These are phyloP conservation scores for Sporopachydermia lactativora DNA, from an alignment of 805 yeast species.

Conservation along the genomic window DNA sequence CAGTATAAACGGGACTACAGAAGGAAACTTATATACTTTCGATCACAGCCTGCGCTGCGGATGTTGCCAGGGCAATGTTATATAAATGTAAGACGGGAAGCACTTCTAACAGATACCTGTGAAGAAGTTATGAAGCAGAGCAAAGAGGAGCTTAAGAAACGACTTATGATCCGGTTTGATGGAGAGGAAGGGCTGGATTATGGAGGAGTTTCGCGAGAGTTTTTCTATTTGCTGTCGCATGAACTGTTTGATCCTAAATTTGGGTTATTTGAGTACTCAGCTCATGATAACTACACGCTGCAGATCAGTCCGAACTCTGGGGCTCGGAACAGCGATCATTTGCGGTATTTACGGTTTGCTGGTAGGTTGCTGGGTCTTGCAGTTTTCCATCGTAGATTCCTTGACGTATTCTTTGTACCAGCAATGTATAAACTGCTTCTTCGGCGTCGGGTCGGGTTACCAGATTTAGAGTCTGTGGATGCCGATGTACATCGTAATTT, in stretches of 20 bases:
- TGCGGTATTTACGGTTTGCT: constrained; percentile 93
- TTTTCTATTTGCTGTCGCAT: constrained; percentile 89
- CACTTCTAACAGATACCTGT: constrained; percentile 92
- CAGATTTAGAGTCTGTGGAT: constrained; percentile 98
- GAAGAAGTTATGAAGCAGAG: constrained; percentile 98
- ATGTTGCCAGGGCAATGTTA: constrained; percentile 98
- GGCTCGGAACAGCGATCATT: constrained; percentile 84
- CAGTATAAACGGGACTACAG: constrained; percentile 98
- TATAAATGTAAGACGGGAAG: constrained; percentile 92
- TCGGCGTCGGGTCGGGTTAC: constrained; percentile 84
- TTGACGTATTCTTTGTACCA: constrained; percentile 97
- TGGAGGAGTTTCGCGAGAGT: constrained; percentile 98
- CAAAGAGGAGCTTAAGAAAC: constrained; percentile 94
- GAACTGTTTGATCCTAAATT: constrained; percentile 98
- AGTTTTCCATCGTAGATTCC: constrained; percentile 93
- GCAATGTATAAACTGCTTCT: constrained; percentile 97
- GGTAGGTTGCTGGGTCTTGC: constrained; percentile 98
- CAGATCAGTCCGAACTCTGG: constrained; percentile 97
- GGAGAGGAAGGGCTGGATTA: constrained; percentile 99
- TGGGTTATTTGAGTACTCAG: constrained; percentile 93
- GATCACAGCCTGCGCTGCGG: constrained; percentile 96
- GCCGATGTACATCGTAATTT: constrained; percentile 90
- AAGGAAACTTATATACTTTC: constrained; percentile 91
- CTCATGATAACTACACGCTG: constrained; percentile 94
- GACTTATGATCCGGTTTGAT: constrained; percentile 95